Conservation (phyloP, 148 eudicot species). For the Chenopodium formosanum region DNA sequence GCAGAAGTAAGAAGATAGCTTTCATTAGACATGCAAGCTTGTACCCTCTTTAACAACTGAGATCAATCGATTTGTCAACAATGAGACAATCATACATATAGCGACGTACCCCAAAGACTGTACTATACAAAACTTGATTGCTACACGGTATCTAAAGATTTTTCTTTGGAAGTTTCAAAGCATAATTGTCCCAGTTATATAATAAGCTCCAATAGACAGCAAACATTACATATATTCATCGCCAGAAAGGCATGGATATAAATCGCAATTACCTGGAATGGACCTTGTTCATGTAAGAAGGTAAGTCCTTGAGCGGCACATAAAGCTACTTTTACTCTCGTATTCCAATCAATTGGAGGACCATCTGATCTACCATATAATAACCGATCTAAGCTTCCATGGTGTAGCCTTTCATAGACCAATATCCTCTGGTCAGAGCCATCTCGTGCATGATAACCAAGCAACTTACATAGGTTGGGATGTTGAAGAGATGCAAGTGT, state of each 20-base stretch:
- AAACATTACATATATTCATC: neutral
- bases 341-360: conserved; percentile 84
- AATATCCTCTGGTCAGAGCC: conserved; percentile 79
- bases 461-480: conserved; percentile 79
- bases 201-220: neutral
- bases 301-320: conserved; percentile 94
- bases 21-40: neutral
- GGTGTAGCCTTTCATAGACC: conserved; percentile 88
- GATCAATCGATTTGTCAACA: neutral
- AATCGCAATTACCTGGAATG: conserved; percentile 67
- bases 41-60: neutral
- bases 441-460: conserved; percentile 89
- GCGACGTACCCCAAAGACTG: neutral
- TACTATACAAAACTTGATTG: neutral
- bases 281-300: conserved; percentile 93
- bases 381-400: conserved; percentile 87
- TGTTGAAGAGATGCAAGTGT: conserved; percentile 84
- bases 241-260: neutral
- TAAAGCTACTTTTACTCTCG: conserved; percentile 71
- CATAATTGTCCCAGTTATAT: neutral
- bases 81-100: neutral
- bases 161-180: neutral
- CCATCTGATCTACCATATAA: conserved; percentile 74
- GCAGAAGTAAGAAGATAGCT: conserved; percentile 13
- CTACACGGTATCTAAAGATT: neutral